A percentile compares a stretch with the other conserved stretches of the same genome.
These are phyloP conservation scores for Trypanosoma mega DNA, from an alignment of 208 protist genomes.

Conservation along the genomic window DNA sequence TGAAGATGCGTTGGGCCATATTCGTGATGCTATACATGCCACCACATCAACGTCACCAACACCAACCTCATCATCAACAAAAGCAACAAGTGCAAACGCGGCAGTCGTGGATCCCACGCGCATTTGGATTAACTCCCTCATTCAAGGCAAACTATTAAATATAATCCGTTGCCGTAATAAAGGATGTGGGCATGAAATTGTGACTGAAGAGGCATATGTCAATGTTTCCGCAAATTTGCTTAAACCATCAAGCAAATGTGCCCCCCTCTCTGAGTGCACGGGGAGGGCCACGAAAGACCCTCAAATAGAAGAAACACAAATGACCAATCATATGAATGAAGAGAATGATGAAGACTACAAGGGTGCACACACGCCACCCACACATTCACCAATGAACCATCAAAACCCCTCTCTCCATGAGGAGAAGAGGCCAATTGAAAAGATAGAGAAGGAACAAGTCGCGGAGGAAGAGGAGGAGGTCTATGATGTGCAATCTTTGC, in stretches of 20 bases:
- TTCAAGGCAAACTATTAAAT: conserved; percentile 72
- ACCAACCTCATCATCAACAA: too few relatives aligned
- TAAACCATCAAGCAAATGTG: background rate
- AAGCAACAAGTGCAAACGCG: too few relatives aligned
- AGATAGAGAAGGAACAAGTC: too few relatives aligned
- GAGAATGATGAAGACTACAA: too few relatives aligned
- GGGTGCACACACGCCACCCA: background rate
- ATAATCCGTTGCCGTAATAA: conserved; percentile 68
- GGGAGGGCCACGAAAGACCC: background rate
- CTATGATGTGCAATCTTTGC: conserved; percentile 30
- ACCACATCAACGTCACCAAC: too few relatives aligned
- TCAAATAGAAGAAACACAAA: background rate
- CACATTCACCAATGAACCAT: background rate
- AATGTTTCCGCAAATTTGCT: conserved; percentile 50
- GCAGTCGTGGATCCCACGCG: conserved; percentile 10
- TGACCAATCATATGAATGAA: too few relatives aligned
- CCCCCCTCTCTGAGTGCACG: background rate
- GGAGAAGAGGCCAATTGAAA: too few relatives aligned
- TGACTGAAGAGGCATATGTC: conserved; percentile 66
- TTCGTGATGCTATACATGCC: background rate
- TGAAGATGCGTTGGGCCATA: too few relatives aligned
- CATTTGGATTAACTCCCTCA: conserved; percentile 68
- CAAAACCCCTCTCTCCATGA: too few relatives aligned
- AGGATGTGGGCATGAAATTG: conserved; percentile 70
- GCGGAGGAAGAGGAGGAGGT: background rate